Conservation (phyloP, 1,139 yeast species). For the Taphrina wiesneri region DNA sequence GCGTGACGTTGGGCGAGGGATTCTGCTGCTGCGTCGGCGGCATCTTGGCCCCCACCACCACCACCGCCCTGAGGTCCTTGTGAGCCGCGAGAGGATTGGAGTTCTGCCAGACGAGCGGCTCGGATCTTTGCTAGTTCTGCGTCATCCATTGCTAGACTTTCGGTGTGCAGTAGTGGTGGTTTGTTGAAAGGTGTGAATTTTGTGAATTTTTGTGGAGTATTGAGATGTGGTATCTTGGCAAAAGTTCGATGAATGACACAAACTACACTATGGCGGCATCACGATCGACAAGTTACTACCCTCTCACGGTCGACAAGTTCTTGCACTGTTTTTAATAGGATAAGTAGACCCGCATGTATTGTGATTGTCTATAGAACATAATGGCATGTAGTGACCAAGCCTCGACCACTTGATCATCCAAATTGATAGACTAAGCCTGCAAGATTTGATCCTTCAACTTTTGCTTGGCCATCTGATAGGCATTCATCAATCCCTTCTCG, state of each 20-base stretch:
- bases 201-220: not conserved
- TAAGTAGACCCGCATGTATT: no score
- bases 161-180: not conserved
- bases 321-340: no score
- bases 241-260: no score
- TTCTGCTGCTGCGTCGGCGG: not conserved
- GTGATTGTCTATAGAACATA: no score
- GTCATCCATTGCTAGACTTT: slow-evolving; percentile 49
- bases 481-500: slow-evolving; percentile 84
- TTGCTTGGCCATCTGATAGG: slow-evolving; percentile 86
- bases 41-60: slow-evolving; percentile 30
- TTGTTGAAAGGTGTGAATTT: not conserved
- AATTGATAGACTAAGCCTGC: slow-evolving; percentile 41
- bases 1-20: slow-evolving; percentile 22
- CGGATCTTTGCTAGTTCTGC: slow-evolving; percentile 83
- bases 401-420: slow-evolving; percentile 69
- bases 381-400: not conserved
- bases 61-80: slow-evolving; percentile 39
- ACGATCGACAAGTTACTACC: no score
- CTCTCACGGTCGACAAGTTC: no score
- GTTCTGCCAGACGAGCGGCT: slow-evolving; percentile 80
- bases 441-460: slow-evolving; percentile 76
- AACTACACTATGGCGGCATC: no score
- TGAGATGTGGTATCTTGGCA: not conserved
- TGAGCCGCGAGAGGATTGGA: slow-evolving; percentile 50